A percentile compares a stretch with the other conserved stretches of the same genome.
Evolutionary conservation across 108 stramenopile genomes (phyloP).

Genomic region (Tribonema minus): DNA sequence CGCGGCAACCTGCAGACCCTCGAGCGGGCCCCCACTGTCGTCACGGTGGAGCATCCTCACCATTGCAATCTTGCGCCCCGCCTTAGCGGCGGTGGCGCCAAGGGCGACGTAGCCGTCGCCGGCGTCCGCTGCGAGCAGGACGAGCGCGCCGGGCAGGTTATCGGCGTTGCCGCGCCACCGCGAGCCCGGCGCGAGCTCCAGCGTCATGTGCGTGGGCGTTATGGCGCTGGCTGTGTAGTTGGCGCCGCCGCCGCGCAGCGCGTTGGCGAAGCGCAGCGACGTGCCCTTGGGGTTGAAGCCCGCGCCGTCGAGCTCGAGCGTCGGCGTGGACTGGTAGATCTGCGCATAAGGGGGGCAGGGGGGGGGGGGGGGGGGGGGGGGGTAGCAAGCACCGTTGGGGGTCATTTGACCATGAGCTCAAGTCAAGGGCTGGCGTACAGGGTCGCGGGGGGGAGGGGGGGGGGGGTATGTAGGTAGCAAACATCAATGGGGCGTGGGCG

Average conservation of each 20-base stretch:
- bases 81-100: constrained; percentile 43
- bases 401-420: no score
- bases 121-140: constrained; percentile 46
- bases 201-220: background rate
- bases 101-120: constrained; percentile 52
- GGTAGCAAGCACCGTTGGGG: no score
- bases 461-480: no score
- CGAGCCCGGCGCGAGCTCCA: constrained; percentile 38
- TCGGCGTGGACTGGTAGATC: constrained; percentile 42
- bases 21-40: no score
- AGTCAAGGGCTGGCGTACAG: no score
- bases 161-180: constrained; percentile 41
- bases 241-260: constrained; percentile 38
- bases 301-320: constrained; percentile 15
- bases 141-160: constrained; percentile 43
- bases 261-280: constrained; percentile 41
- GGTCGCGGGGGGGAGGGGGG: no score
- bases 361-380: no score
- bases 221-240: constrained; percentile 50
- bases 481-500: no score
- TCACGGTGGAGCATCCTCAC: background rate
- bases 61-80: constrained; percentile 50
- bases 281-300: constrained; percentile 43
- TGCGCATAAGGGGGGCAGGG: background rate
- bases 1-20: constrained; percentile 45